Evolutionary conservation across 2,329 filamentous ascomycete species (phyloP), one percentile per base, ranked within the genome.

Genomic region (Ophiocordyceps sinensis): DNA sequence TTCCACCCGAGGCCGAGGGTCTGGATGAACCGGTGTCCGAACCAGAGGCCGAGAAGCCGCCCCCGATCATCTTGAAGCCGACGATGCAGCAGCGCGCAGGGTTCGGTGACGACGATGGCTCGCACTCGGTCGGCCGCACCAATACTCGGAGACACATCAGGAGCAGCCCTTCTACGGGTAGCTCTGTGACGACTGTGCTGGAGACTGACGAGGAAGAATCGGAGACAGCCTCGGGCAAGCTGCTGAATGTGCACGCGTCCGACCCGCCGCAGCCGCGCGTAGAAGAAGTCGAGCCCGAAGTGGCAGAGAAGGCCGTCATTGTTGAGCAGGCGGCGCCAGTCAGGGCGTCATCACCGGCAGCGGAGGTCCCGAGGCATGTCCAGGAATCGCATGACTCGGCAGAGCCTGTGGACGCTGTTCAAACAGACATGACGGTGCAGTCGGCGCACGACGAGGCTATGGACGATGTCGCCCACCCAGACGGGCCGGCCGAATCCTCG

Each of bases 1-100:
- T 98, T 36, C 89, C 91, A 1, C 77, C 84, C 3, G 89, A 96
- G 60, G 89, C 91, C 4, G 89, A 96, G 60, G 89, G 88, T 1
- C 64, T 86, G 2, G 85, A 89, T 47, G 63, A 65, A 13, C 56
- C 55, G 2, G 44, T 55, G 15, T 36, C 56, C 7, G 60, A 64
- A 47, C 58, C 65, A 23, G 72, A 77, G 41, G 47, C 65, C 26
- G 55, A 53, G 44, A 58, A 55, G 43, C 54, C 54, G 5, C 44
- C 55, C 8, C 56, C 60, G 17, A 52, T 55, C 12, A 64, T 65
- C 28, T 43, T 63, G 15, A 65, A 65, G 45, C 55, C 61, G 6
- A 50, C 53, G 4, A 45, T 47, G 17, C 55, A 54, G 35, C 53
- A 53, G 37, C 50, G 53, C 9, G 57, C 55, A 11, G 47, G 49